Evolutionary conservation across 306 rosid species (phyloP).

Genomic region (Cucumis melo): DNA sequence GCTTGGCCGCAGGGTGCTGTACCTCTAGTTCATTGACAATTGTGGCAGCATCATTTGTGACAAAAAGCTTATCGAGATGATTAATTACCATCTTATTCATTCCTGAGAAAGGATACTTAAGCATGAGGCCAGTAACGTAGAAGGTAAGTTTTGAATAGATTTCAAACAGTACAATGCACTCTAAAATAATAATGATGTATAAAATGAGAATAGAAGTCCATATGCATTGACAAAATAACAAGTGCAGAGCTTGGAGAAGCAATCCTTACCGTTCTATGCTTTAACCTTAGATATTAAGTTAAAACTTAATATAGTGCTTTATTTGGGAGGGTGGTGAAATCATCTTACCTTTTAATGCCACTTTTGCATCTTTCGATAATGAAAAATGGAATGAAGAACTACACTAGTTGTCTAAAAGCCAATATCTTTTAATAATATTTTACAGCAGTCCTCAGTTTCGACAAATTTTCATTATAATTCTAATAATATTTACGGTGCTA

Average conservation of each 20-base stretch:
- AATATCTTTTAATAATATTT: too few species aligned
- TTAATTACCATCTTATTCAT: constrained; percentile 98
- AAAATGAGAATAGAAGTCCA: not conserved
- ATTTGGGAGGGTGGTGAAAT: not conserved
- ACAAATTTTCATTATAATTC: too few species aligned
- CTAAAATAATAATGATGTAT: not conserved
- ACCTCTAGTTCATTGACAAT: constrained; percentile 89
- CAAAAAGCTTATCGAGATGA: constrained; percentile 88
- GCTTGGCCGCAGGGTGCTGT: constrained; percentile 94
- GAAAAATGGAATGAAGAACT: not conserved
- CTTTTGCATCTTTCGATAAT: not conserved
- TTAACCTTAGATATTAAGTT: not conserved
- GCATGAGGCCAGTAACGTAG: not conserved
- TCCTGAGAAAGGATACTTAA: constrained; percentile 21
- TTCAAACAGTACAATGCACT: not conserved
- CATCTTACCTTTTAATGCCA: not conserved
- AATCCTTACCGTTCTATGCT: not conserved
- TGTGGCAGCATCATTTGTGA: constrained; percentile 80
- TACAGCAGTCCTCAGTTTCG: too few species aligned
- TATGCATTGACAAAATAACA: not conserved
- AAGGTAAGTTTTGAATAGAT: not conserved
- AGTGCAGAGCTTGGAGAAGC: not conserved
- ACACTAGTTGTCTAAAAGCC: not conserved
- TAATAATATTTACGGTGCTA: not conserved
- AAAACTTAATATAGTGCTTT: not conserved